Evolutionary conservation across 257 asterid species (phyloP).

Genomic region (Forsythia viridissima): DNA sequence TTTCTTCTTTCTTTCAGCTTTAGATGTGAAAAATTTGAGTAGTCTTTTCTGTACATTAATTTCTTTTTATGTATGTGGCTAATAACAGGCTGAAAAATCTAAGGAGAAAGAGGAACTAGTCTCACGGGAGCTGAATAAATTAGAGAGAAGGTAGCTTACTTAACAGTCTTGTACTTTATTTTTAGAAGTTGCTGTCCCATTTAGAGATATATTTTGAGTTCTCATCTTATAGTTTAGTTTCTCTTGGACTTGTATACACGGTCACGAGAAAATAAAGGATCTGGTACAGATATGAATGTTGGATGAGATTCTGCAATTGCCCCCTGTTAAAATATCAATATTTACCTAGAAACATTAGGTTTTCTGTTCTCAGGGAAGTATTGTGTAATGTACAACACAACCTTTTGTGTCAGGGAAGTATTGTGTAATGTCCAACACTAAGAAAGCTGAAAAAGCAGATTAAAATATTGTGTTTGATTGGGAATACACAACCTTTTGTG

Average conservation of each 20-base stretch:
- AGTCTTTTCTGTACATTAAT: background rate
- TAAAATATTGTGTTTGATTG: background rate
- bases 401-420: background rate
- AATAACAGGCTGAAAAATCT: slow-evolving; percentile 78
- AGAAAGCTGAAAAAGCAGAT: background rate
- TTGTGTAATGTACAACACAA: no score
- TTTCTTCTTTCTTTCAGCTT: slow-evolving; percentile 15
- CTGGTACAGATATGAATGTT: background rate
- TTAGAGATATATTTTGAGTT: background rate
- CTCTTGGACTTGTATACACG: slow-evolving; percentile 12
- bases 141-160: slow-evolving; percentile 55
- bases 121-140: slow-evolving; percentile 60
- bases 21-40: background rate
- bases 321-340: background rate
- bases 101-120: slow-evolving; percentile 72
- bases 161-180: slow-evolving; percentile 9
- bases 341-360: background rate
- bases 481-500: background rate
- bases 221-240: slow-evolving; percentile 1
- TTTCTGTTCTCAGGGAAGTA: background rate
- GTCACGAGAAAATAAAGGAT: background rate
- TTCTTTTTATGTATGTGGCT: slow-evolving; percentile 17
- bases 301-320: slow-evolving; percentile 4
- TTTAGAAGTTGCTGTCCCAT: background rate
- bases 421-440: background rate